Base-by-base conservation (phyloP, 345 rosid species). In the Lepidium sativum region DNA sequence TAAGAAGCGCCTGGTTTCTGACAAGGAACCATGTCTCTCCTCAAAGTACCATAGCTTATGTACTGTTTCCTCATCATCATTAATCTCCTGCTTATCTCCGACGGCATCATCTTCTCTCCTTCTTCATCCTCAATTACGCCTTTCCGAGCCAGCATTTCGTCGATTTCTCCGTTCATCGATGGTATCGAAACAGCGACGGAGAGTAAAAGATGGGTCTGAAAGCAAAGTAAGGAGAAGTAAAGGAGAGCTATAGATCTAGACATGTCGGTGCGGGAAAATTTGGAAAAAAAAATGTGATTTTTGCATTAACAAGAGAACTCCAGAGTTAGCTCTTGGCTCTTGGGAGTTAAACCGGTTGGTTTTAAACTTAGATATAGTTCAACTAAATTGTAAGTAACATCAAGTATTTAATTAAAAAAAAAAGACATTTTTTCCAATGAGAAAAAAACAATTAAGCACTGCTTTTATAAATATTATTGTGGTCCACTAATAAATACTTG, bases 21-120 rank as follows among this genome's bases (percentile, higher is more conserved):
- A 81, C 99, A 94, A 5, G 99, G 99, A 61, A 88, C 92, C 82
- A 88, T 79, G 69, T 90, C 92, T 75, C 95, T 86, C 77, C 61
- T 83, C 69, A 90, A 66, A 1, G 97, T 86, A 68, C 43, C 96
- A 42, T 94, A 90, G 77, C 99, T 88, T 13, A 94, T 88, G 71
- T 84, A 90, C 81, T 62, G 89, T 71, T 71, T 83, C 66, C 71
- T 81, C 87, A 79, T 81, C 76, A 81, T 38, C 58, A 85, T 67
- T 15, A 82, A 77, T 67, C 96, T 88, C 81, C 90, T 67, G 62
- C 72, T 86, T 68, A 59, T 79, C 76, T 90, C 95, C 10, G 91
- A 84, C 44, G 89, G 92, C 96, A 94, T 79, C 71, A 86, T 84
- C 51, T 63, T 39, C 16, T 57, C 69, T 14, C 61, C 67, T 50